These are phyloP conservation scores for Aspergillus sojae DNA, from an alignment of 2,329 filamentous ascomycete species.

Conservation along the genomic window DNA sequence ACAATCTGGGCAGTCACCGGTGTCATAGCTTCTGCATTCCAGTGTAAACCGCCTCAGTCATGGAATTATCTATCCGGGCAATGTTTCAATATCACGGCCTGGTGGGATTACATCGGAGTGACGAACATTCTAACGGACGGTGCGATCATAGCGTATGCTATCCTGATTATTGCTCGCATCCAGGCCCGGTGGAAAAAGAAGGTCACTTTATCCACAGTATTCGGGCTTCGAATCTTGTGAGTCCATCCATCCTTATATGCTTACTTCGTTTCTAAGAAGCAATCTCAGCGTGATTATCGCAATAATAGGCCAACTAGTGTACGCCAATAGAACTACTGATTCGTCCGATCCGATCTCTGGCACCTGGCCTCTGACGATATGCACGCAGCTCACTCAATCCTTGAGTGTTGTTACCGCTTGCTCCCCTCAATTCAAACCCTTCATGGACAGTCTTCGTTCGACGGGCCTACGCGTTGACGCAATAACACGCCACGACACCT, in stretches of 20 bases:
- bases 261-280: background rate
- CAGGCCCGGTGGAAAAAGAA: background rate
- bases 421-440: background rate
- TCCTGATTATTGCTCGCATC: background rate
- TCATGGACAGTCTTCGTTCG: background rate
- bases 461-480: background rate
- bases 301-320: background rate
- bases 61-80: slow-evolving; percentile 24
- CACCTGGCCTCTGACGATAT: background rate
- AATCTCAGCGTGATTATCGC: background rate
- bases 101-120: slow-evolving; percentile 29
- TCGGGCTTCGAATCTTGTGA: background rate
- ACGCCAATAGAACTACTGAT: background rate
- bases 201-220: background rate
- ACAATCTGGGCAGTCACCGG: slow-evolving; percentile 19
- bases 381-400: background rate
- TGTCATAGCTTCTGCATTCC: slow-evolving; percentile 22
- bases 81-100: slow-evolving; percentile 26
- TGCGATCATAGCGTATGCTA: slow-evolving; percentile 18
- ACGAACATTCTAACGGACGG: slow-evolving; percentile 29
- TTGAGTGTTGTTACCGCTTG: background rate
- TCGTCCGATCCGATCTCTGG: background rate
- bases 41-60: slow-evolving; percentile 18
- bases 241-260: background rate
- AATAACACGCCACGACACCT: background rate